Percentiles rank a stretch among this genome's conserved stretches.
phyloP scores from a whole-genome alignment of 1,284 basidiomycete species.

The Caloboletus firmus region DNA sequence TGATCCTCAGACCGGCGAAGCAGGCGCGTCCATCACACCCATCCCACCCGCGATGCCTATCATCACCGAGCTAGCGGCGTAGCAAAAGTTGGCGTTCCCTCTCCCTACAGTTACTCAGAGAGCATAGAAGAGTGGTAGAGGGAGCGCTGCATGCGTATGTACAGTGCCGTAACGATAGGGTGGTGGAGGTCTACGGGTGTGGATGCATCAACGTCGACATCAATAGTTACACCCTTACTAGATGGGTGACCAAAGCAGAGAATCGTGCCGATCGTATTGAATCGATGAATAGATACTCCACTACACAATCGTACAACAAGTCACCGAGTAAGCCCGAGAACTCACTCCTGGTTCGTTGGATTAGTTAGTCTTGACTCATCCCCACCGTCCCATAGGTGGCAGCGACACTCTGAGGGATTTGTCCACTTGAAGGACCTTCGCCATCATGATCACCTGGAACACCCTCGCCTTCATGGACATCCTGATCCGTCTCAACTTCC shows the following conservation, averaged over 20 bases:
- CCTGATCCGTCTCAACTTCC: background rate
- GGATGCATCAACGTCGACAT: constrained; percentile 47
- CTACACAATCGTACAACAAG: background rate
- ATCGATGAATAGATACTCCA: background rate
- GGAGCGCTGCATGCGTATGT: constrained; percentile 81
- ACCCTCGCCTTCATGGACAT: background rate
- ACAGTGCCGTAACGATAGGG: constrained; percentile 85
- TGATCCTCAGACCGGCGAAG: constrained; percentile 75
- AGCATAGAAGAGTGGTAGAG: constrained; percentile 90
- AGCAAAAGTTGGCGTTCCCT: constrained; percentile 98
- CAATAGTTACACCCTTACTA: no score
- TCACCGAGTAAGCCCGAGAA: background rate
- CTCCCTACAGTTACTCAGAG: constrained; percentile 92
- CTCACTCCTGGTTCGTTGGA: background rate
- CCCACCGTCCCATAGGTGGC: background rate
- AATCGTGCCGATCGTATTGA: background rate
- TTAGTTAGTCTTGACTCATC: background rate
- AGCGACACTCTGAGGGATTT: background rate
- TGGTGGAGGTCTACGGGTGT: constrained; percentile 72
- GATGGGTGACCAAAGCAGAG: background rate
- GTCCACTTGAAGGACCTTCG: background rate
- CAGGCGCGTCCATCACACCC: constrained; percentile 79
- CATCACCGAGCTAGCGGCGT: constrained; percentile 93
- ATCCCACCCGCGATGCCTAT: constrained; percentile 85
- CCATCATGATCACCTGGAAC: background rate